Evolutionary conservation across 1,284 basidiomycete species (phyloP).

Genomic region (Boletus sp.): DNA sequence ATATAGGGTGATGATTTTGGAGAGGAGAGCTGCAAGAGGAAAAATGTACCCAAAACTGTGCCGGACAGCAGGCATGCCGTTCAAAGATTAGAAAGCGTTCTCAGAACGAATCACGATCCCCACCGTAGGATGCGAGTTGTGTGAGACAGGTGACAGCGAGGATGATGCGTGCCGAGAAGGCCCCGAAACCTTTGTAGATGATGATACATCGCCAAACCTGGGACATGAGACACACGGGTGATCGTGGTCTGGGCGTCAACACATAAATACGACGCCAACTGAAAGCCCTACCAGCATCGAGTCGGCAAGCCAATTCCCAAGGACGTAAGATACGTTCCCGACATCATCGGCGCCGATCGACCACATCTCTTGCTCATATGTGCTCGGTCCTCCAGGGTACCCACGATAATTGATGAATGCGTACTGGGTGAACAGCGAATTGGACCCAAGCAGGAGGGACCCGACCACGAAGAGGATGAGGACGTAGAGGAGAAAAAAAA

Average conservation of each 20-base stretch:
- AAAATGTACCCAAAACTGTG: slow-evolving; percentile 25
- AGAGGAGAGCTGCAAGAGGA: slow-evolving; percentile 28
- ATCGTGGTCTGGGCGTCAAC: not conserved
- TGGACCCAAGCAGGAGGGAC: slow-evolving; percentile 30
- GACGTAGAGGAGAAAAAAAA: slow-evolving; percentile 28
- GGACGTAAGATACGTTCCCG: slow-evolving; percentile 25
- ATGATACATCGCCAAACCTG: slow-evolving; percentile 35
- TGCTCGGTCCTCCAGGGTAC: slow-evolving; percentile 30
- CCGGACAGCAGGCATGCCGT: not conserved
- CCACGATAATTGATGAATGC: slow-evolving; percentile 34
- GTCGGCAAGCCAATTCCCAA: slow-evolving; percentile 32
- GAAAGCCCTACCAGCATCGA: slow-evolving; percentile 26
- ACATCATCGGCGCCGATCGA: slow-evolving; percentile 24
- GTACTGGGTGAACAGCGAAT: slow-evolving; percentile 29
- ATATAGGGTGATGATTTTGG: slow-evolving; percentile 28
- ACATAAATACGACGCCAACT: not conserved
- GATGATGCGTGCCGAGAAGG: slow-evolving; percentile 11
- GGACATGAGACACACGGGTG: no score
- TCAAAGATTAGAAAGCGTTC: not conserved
- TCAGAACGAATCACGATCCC: not conserved
- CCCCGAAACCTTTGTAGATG: slow-evolving; percentile 25
- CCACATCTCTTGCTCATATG: slow-evolving; percentile 23
- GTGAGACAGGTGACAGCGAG: slow-evolving; percentile 22
- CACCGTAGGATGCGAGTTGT: slow-evolving; percentile 28
- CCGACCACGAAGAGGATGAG: slow-evolving; percentile 27